Evolutionary conservation across 768 basidiomycete species (phyloP), one percentile per base, ranked within the genome.

Genomic region (Sistotremastrum suecicum): DNA sequence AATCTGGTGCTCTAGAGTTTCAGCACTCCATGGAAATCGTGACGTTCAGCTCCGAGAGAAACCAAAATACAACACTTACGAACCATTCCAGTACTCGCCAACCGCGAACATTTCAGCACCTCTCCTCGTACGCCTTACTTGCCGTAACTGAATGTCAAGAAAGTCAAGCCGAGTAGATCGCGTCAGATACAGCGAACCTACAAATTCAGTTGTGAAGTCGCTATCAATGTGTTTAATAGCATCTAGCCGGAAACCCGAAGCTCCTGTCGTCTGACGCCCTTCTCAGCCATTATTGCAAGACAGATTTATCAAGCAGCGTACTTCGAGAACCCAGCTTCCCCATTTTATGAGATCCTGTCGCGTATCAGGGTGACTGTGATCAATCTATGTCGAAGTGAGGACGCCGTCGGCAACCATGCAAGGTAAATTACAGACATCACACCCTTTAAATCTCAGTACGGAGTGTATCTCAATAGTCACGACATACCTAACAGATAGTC

Each of bases 221-320:
- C 71, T 66, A 59, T 90, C 85, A 42, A 85, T 79, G 52, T 95
- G 91, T 59, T 94, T 95, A 52, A 91, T 83, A 11, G 90, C 91
- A 56, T 94, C 91, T 31, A 94, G 69, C 42, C 89, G 73, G 59
- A 91, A 89, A 8, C 90, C 91, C 33, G 63, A 61, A 7, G 74
- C 79, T 5, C 72, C 74, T 2, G 79, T 83, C 1, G 74, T 78
- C 84, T 87, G 44, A 20, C 20, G 20, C 20, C 20, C 20, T 20
- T 20, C 20, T 20, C 20, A 20, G 20, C 20, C 20, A 20, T 41
- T 50, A 35, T 48, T 34, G 36, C 28, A 41, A 43, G 12, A 34
- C 42, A 36, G 28, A 34, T 34, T 46, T 12, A 44, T 35, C 43
- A 40, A 34, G 34, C 35, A 49, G 28, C 39, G 47, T 11, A 73